These are phyloP conservation scores for Cladosporium sp. DNA, from an alignment of 2,329 filamentous ascomycete species.

Conservation along the genomic window DNA sequence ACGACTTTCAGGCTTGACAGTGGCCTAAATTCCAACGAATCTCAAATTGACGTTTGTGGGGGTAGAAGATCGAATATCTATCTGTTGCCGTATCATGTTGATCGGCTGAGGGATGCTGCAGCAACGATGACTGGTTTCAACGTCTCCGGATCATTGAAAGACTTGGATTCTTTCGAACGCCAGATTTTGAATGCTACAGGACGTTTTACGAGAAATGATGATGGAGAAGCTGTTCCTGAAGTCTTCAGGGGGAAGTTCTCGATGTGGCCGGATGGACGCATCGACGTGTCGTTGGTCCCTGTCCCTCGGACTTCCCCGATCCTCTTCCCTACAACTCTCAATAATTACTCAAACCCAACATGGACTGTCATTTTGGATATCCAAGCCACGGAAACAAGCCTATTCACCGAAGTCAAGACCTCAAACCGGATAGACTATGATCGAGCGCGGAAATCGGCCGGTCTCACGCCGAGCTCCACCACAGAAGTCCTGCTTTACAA, in stretches of 20 bases:
- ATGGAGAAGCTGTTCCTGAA: neutral
- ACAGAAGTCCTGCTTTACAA: slow-evolving; percentile 72
- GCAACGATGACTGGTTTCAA: neutral
- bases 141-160: neutral
- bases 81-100: slow-evolving; percentile 3
- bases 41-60: neutral
- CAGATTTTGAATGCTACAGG: neutral
- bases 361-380: slow-evolving; percentile 48
- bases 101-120: slow-evolving; percentile 3
- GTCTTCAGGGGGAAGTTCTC: neutral
- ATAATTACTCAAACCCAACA: neutral
- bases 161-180: neutral
- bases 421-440: slow-evolving; percentile 68
- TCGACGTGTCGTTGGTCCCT: neutral
- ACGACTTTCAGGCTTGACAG: slow-evolving; percentile 4
- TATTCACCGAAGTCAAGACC: slow-evolving; percentile 84
- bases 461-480: slow-evolving; percentile 37
- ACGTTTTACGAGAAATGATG: too few species aligned
- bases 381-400: slow-evolving; percentile 44
- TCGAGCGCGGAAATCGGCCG: slow-evolving; percentile 57
- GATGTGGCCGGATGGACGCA: neutral
- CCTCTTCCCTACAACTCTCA: neutral
- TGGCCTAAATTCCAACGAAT: neutral
- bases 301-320: neutral
- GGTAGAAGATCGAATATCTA: slow-evolving; percentile 4